These are phyloP conservation scores for Pachyrhizus erosus DNA, from an alignment of 306 rosid species.

Conservation along the genomic window DNA sequence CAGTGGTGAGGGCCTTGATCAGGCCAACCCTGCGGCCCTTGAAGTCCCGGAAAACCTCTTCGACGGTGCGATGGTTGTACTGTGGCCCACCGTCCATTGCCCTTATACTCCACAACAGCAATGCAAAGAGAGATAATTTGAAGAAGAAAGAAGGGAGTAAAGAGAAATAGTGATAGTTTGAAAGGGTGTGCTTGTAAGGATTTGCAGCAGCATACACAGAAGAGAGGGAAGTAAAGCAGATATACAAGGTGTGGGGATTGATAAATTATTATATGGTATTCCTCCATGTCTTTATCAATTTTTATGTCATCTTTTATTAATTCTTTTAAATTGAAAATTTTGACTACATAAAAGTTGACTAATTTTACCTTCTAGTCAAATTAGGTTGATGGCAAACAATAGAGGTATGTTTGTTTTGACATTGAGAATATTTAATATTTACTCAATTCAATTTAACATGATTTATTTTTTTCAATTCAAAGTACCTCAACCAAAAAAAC, in stretches of 20 bases:
- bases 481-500: too few species aligned
- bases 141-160: background rate
- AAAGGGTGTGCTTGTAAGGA: background rate
- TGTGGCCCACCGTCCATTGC: constrained; percentile 61
- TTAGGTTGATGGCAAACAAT: too few species aligned
- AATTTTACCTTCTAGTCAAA: too few species aligned
- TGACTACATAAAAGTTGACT: too few species aligned
- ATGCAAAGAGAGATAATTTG: background rate
- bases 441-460: too few species aligned
- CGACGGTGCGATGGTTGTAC: constrained; percentile 63
- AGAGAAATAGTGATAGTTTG: background rate
- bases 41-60: constrained; percentile 71
- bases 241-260: background rate
- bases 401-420: too few species aligned
- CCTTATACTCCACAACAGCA: background rate
- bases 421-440: too few species aligned
- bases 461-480: too few species aligned
- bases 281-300: too few species aligned
- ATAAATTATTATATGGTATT: too few species aligned
- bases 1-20: constrained; percentile 71
- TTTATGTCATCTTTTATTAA: too few species aligned
- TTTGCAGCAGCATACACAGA: background rate
- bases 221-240: background rate
- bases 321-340: too few species aligned
- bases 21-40: constrained; percentile 67